Evolutionary conservation across 2,329 filamentous ascomycete species (phyloP), one percentile per base, ranked within the genome.

Genomic region (Fusarium vanettenii): DNA sequence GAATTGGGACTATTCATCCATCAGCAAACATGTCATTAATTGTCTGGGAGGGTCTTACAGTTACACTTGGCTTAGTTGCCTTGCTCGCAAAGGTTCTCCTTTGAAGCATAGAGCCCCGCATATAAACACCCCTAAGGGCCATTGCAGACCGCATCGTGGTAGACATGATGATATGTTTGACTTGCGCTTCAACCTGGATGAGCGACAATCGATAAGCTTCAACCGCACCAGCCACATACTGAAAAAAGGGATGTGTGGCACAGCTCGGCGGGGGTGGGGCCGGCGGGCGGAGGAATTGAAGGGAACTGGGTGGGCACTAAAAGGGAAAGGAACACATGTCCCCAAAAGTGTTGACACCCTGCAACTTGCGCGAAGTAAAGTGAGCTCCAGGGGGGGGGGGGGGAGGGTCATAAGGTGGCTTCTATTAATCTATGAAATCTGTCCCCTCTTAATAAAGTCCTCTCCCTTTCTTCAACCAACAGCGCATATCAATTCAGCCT

Each of bases 1-100:
- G 84, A 95, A 95, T 56, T 87, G 85, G 60, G 89, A 84, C 89
- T 93, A 37, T 10, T 16, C 16, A 18, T 2, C 14, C n/a, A 25
- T 57, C 20, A 57, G 55, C 3, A 57, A 37, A 18, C 22, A n/a
- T n/a, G 5, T 13, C 31, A 16, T 33, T 11, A 22, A 16, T 22
- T 20, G 11, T 33, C 18, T 13, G 10, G 13, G 2, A 2, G 22
- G 5, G 20, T 50, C 66, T 27, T 73, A 82, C 81, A 33, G 79
- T 79, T 35, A 75, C 67, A 29, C 75, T 79, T 16, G 81, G 75
- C 52, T 71, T 70, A 18, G 78, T 73, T 7, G 74, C 74, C 64
- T 80, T 80, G 45, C 73, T 80, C 52, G 80, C 79, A 68, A 78
- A 82, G 7, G 18, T 50, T 14, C 72, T 73, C 48, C 73, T 71